phyloP scores from a whole-genome alignment of 257 asterid genomes.

The Solanum tarapatanum region DNA sequence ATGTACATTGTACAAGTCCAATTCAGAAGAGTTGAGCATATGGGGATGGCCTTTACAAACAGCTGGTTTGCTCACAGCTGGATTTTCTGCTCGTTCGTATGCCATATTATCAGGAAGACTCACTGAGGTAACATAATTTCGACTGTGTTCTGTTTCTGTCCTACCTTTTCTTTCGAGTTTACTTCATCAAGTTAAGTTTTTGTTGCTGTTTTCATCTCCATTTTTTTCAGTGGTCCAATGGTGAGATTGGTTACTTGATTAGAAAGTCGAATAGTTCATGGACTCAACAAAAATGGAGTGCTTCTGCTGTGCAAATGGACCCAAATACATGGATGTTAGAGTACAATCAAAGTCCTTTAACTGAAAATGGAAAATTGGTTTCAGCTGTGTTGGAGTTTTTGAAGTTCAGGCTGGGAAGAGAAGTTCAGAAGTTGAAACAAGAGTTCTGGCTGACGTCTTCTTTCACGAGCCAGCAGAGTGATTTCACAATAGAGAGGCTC shows the following conservation, averaged over 20 bases:
- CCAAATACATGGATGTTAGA: conserved; percentile 82
- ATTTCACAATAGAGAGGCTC: conserved; percentile 5
- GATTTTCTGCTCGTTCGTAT: conserved; percentile 40
- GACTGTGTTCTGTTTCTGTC: not conserved
- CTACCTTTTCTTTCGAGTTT: not conserved
- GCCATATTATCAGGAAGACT: conserved; percentile 59
- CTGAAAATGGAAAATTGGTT: conserved; percentile 35
- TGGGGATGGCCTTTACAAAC: conserved; percentile 97
- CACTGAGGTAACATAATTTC: conserved; percentile 40
- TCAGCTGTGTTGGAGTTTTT: conserved; percentile 39
- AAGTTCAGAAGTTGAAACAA: conserved; percentile 28
- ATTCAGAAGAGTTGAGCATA: conserved; percentile 55
- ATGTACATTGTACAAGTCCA: conserved; percentile 43
- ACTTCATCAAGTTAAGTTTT: not conserved
- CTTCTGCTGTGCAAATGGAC: conserved; percentile 62
- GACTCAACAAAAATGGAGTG: conserved; percentile 60
- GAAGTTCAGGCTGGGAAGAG: conserved; percentile 36
- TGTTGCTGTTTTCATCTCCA: not conserved
- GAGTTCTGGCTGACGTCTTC: conserved; percentile 31
- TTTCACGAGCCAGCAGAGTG: conserved; percentile 16
- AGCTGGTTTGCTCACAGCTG: conserved; percentile 69
- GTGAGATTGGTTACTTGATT: conserved; percentile 25
- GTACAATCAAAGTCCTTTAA: conserved; percentile 33
- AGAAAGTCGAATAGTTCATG: conserved; percentile 44
- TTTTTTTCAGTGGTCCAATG: conserved; percentile 47